A percentile compares a stretch with the other conserved stretches of the same genome.
Evolutionary conservation across 805 yeast species (phyloP).

Genomic region (Candida coquimbonensis): DNA sequence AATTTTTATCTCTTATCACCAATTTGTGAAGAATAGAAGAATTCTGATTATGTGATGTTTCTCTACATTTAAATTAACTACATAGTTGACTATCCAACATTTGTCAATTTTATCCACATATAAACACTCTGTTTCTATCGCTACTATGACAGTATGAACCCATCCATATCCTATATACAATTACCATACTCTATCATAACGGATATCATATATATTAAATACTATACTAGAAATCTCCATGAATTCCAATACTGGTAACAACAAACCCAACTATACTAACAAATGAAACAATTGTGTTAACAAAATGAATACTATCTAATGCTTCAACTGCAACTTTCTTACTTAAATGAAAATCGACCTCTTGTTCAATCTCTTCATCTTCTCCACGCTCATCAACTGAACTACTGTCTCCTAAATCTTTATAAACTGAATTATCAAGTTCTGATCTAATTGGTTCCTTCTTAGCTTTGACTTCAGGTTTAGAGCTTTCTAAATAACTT

Average conservation of each 20-base stretch:
- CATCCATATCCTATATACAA: too few species aligned
- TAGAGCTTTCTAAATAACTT: constrained; percentile 4
- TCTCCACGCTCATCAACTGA: constrained; percentile 9
- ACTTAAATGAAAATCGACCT: constrained; percentile 34
- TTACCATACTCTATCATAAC: too few species aligned
- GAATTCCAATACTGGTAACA: constrained; percentile 46
- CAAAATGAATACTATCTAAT: constrained; percentile 28
- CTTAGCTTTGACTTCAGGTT: constrained; percentile 11
- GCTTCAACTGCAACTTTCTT: constrained; percentile 30
- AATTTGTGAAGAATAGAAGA: too few species aligned
- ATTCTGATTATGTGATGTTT: too few species aligned
- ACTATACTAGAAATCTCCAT: constrained; percentile 39
- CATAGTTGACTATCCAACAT: too few species aligned
- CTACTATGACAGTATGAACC: too few species aligned
- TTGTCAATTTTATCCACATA: too few species aligned
- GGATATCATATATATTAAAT: neutral
- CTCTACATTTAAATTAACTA: too few species aligned
- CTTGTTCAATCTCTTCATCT: constrained; percentile 28
- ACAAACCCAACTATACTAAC: constrained; percentile 40
- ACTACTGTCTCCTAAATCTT: constrained; percentile 29
- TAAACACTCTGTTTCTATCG: too few species aligned
- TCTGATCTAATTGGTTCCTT: constrained; percentile 32
- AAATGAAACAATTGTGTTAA: constrained; percentile 34
- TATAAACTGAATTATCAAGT: constrained; percentile 39
- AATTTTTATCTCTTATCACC: too few species aligned